Conservation (phyloP, 805 yeast species). For the Zygosaccharomyces kombuchaensis region DNA sequence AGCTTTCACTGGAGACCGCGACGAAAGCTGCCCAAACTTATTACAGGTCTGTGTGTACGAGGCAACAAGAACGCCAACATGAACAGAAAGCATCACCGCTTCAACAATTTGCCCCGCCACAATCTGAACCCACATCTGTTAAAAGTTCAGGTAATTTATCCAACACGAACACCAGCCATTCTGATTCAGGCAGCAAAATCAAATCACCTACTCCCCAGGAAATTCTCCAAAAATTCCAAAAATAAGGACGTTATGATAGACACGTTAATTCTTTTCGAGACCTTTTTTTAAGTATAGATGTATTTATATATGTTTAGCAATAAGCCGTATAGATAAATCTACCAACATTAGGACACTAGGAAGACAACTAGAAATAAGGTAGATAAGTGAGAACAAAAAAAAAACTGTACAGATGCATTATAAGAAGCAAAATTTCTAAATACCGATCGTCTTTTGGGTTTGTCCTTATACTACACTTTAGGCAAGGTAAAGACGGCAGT, state of each 20-base stretch:
- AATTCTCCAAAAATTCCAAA: constrained; percentile 33
- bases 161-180: constrained; percentile 1
- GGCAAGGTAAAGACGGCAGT: constrained; percentile 50
- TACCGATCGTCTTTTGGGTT: not conserved
- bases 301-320: not conserved
- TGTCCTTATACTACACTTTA: constrained; percentile 16
- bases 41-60: constrained; percentile 21
- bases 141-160: constrained; percentile 2
- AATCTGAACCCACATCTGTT: constrained; percentile 6
- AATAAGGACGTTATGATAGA: constrained; percentile 24
- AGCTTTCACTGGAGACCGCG: constrained; percentile 31
- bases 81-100: constrained; percentile 7
- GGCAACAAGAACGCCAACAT: constrained; percentile 15
- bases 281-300: not conserved
- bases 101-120: constrained; percentile 10
- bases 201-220: constrained; percentile 35
- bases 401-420: constrained; percentile 3
- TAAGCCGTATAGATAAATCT: not conserved
- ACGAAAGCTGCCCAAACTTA: constrained; percentile 35
- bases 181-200: constrained; percentile 15
- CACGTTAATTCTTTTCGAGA: not conserved
- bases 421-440: not conserved
- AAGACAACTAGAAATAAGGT: not conserved
- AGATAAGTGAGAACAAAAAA: not conserved
- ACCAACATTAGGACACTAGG: not conserved